Evolutionary conservation across 163 green algal species (phyloP), one percentile per base, ranked within the genome.

Genomic region (Trebouxiophyceae sp.): DNA sequence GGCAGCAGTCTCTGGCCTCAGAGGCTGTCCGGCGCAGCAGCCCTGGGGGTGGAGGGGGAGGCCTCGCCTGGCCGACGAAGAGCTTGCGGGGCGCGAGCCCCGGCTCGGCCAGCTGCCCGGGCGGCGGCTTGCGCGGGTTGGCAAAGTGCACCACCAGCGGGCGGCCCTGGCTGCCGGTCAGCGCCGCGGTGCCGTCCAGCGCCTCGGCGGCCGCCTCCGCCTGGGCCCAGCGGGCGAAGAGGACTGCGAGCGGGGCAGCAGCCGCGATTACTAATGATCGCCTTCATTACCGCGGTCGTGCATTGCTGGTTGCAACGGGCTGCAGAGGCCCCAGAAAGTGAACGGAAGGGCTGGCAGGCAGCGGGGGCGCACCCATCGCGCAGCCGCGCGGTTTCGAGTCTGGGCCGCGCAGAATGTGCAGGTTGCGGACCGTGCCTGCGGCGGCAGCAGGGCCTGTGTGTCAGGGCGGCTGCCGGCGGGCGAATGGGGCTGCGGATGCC

Each of bases 61-160:
- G n/a, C n/a, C 50, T 5, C 47, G 95, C 84, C 79, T 95, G 88
- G 45, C 88, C 88, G 45, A 95, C 80, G 74, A 96, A 96, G 33
- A 96, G 78, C 71, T 93, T 95, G 72, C 87, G 87, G 8, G 88
- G 88, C 27, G 87, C 82, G 56, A 95, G 86, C 32, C 82, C 87
- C 32, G 61, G 67, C 65, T 88, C 77, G 20, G 84, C 63, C 62
- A 84, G 70, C 30, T 74, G 78, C 20, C 68, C 68, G 19, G 68
- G 66, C 12, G 62, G 46, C 33, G 77, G 77, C 33, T 79, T 82
- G 19, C 81, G 84, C 12, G 86, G 89, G 71, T 93, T 89, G 24
- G 87, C 86, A 72, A 95, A 90, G 69, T 88, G 83, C 33, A 93
- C 86, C 27, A 92, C 83, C 56, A 93, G 73, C 33, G 81, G 63